Evolutionary conservation across 2,329 filamentous ascomycete species (phyloP).

Genomic region (Colletotrichum noveboracense): DNA sequence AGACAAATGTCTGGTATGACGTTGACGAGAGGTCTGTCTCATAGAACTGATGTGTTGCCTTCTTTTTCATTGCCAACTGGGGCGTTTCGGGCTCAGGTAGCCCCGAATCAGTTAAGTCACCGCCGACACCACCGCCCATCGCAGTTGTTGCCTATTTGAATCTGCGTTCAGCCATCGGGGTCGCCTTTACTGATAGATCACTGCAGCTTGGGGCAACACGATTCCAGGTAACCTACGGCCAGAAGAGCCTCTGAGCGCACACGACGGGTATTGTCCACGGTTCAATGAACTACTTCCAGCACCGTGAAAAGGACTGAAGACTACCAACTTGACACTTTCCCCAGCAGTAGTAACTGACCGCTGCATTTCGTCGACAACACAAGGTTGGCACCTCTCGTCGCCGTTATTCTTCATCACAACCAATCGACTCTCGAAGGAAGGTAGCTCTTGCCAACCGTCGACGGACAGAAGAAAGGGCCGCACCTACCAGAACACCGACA

Average conservation of each 20-base stretch:
- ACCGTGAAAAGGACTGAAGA: neutral
- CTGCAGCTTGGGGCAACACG: neutral
- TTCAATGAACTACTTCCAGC: neutral
- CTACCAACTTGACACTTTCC: neutral
- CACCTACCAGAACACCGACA: neutral
- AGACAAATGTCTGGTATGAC: neutral
- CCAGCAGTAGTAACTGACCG: neutral
- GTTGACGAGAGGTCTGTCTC: neutral
- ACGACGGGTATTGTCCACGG: neutral
- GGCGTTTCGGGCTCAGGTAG: neutral
- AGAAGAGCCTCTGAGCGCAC: neutral
- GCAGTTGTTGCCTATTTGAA: neutral
- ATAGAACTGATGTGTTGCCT: neutral
- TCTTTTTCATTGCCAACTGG: neutral
- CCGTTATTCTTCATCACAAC: neutral
- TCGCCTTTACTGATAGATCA: neutral
- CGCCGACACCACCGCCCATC: neutral
- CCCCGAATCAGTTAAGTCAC: neutral
- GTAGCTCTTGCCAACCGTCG: neutral
- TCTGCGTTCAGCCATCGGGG: neutral
- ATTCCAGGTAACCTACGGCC: neutral
- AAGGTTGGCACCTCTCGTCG: neutral
- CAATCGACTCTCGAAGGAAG: neutral
- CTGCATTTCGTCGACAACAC: neutral
- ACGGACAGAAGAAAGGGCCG: neutral